phyloP scores from a whole-genome alignment of 352 stramenopile genomes.

The Peronospora destructor region DNA sequence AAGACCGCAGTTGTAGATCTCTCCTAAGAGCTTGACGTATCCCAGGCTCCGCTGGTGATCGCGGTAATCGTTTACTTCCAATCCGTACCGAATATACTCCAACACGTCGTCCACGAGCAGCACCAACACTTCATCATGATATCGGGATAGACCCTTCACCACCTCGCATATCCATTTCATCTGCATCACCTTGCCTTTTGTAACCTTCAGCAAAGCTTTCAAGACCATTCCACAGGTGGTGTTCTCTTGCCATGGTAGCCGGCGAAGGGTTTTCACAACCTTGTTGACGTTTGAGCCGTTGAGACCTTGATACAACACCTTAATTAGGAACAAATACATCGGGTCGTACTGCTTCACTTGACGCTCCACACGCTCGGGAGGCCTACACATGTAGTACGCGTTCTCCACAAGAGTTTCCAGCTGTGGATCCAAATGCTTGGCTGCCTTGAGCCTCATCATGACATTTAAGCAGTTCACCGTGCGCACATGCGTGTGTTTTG shows the following conservation, averaged over 20 bases:
- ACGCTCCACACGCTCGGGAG: slow-evolving; percentile 75
- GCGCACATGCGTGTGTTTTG: slow-evolving; percentile 89
- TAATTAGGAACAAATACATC: slow-evolving; percentile 87
- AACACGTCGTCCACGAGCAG: slow-evolving; percentile 90
- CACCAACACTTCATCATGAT: slow-evolving; percentile 88
- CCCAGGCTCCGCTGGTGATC: slow-evolving; percentile 92
- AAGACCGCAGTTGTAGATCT: slow-evolving; percentile 89
- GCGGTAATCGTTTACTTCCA: slow-evolving; percentile 87
- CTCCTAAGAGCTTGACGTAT: slow-evolving; percentile 89
- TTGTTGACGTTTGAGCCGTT: slow-evolving; percentile 79
- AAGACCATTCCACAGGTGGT: slow-evolving; percentile 65
- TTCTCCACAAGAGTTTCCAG: slow-evolving; percentile 88
- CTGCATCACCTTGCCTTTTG: slow-evolving; percentile 83
- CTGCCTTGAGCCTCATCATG: slow-evolving; percentile 94
- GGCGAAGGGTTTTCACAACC: slow-evolving; percentile 91
- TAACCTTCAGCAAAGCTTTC: slow-evolving; percentile 90
- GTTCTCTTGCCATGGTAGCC: slow-evolving; percentile 85
- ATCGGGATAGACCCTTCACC: slow-evolving; percentile 73
- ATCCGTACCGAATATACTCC: slow-evolving; percentile 86
- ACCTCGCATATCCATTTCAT: slow-evolving; percentile 86
- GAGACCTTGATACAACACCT: slow-evolving; percentile 84
- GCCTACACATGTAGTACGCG: slow-evolving; percentile 90
- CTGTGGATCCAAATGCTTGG: slow-evolving; percentile 86
- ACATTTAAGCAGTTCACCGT: slow-evolving; percentile 88
- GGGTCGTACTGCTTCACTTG: slow-evolving; percentile 84